A percentile compares a stretch with the other conserved stretches of the same genome.
These are phyloP conservation scores for Diutina neorugosa DNA, from an alignment of 1,139 yeast species.

Conservation along the genomic window DNA sequence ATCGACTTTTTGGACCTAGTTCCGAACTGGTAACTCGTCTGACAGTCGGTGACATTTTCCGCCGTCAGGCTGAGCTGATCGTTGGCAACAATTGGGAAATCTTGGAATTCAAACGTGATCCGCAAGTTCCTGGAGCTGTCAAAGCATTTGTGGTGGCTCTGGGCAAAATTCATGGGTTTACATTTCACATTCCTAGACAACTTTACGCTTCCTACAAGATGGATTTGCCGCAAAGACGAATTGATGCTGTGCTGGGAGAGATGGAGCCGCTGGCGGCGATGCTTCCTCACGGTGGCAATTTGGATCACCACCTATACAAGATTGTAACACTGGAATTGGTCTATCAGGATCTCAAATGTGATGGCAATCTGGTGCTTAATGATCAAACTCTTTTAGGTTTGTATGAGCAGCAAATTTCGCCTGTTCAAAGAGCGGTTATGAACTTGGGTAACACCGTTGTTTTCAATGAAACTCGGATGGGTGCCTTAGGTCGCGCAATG, in stretches of 20 bases:
- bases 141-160: constrained; percentile 62
- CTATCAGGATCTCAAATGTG: constrained; percentile 43
- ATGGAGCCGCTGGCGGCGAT: constrained; percentile 47
- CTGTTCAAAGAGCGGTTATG: constrained; percentile 65
- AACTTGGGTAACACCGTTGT: constrained; percentile 65
- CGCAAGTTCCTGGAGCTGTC: constrained; percentile 58
- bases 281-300: constrained; percentile 60
- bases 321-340: constrained; percentile 56
- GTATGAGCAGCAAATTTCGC: constrained; percentile 61
- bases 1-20: constrained; percentile 63
- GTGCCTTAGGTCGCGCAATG: constrained; percentile 79
- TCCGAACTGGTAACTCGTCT: constrained; percentile 34
- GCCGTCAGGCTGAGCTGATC: constrained; percentile 67
- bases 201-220: constrained; percentile 58
- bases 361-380: constrained; percentile 54
- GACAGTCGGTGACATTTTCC: constrained; percentile 56
- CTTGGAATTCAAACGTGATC: constrained; percentile 52
- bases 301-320: constrained; percentile 43
- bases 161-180: constrained; percentile 62
- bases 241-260: constrained; percentile 36
- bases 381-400: constrained; percentile 55
- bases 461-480: constrained; percentile 59
- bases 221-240: constrained; percentile 29
- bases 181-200: constrained; percentile 62
- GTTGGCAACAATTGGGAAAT: constrained; percentile 80